These are phyloP conservation scores for Salisapilia sapeloensis DNA, from an alignment of 352 stramenopile species.

Conservation along the genomic window DNA sequence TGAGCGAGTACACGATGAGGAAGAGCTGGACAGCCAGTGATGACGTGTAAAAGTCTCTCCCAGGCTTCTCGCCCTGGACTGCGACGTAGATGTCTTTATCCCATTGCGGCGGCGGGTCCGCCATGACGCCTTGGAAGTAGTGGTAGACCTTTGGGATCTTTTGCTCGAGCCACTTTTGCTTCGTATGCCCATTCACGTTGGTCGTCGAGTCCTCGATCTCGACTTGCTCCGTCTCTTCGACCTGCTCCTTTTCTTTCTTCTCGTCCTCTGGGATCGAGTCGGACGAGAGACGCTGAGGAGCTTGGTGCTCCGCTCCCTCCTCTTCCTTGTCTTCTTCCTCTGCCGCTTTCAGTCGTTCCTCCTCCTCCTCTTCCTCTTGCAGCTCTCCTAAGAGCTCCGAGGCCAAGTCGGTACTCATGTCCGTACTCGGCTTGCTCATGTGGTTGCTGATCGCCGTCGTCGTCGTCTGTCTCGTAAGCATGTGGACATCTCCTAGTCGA, in stretches of 20 bases:
- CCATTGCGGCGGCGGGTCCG: constrained; percentile 47
- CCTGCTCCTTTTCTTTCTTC: too few species aligned
- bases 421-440: constrained; percentile 11
- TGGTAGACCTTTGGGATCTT: constrained; percentile 19
- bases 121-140: constrained; percentile 56
- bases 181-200: constrained; percentile 16
- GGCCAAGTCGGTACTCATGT: constrained; percentile 18
- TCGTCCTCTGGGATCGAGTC: too few species aligned
- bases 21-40: constrained; percentile 51
- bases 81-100: constrained; percentile 77
- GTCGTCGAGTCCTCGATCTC: constrained; percentile 39
- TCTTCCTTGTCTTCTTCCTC: constrained; percentile 8
- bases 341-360: constrained; percentile 9
- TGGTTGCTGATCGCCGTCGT: constrained; percentile 7
- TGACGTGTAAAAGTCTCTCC: constrained; percentile 51
- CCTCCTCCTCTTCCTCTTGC: constrained; percentile 19
- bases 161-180: constrained; percentile 34
- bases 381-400: constrained; percentile 28
- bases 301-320: too few species aligned
- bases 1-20: constrained; percentile 42
- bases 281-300: too few species aligned
- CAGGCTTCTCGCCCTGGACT: constrained; percentile 60
- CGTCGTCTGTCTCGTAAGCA: constrained; percentile 2
- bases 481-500: not conserved
- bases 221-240: constrained; percentile 46